Evolutionary conservation across 345 rosid genomes (phyloP).

Genomic region (Gossypium arboreum): DNA sequence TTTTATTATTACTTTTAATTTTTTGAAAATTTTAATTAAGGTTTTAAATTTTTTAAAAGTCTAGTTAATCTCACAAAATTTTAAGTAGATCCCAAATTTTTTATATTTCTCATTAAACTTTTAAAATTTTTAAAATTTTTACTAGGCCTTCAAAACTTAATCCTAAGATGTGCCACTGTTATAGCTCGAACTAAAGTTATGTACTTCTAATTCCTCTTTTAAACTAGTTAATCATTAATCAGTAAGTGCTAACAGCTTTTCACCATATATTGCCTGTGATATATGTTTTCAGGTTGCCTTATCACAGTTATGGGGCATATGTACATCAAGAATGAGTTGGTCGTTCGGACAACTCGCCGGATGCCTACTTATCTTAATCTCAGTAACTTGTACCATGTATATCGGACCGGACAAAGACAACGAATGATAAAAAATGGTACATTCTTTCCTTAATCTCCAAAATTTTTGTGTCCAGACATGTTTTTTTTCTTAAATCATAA

Average conservation of each 20-base stretch:
- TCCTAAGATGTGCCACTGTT: too few relatives aligned
- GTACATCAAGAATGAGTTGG: conserved; percentile 36
- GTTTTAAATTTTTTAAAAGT: too few relatives aligned
- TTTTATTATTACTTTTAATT: too few relatives aligned
- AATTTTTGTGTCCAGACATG: background rate
- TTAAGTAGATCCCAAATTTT: too few relatives aligned
- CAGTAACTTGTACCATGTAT: conserved; percentile 57
- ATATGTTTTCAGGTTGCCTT: conserved; percentile 50
- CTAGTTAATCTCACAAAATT: too few relatives aligned
- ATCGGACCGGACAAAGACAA: conserved; percentile 67
- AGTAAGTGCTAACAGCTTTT: background rate
- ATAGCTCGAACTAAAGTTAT: background rate
- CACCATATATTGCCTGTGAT: background rate
- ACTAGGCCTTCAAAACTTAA: too few relatives aligned
- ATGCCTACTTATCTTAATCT: conserved; percentile 61
- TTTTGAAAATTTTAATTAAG: too few relatives aligned
- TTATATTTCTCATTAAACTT: too few relatives aligned
- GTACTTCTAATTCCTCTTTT: background rate
- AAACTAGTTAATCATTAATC: background rate
- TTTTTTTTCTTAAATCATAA: background rate
- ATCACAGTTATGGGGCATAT: conserved; percentile 53
- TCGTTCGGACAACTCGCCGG: conserved; percentile 63
- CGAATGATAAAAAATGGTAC: conserved; percentile 26
- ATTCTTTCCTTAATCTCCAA: background rate
- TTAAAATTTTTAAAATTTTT: too few relatives aligned